Evolutionary conservation across 2,329 filamentous ascomycete species (phyloP).

Genomic region (Ascomycota sp.): DNA sequence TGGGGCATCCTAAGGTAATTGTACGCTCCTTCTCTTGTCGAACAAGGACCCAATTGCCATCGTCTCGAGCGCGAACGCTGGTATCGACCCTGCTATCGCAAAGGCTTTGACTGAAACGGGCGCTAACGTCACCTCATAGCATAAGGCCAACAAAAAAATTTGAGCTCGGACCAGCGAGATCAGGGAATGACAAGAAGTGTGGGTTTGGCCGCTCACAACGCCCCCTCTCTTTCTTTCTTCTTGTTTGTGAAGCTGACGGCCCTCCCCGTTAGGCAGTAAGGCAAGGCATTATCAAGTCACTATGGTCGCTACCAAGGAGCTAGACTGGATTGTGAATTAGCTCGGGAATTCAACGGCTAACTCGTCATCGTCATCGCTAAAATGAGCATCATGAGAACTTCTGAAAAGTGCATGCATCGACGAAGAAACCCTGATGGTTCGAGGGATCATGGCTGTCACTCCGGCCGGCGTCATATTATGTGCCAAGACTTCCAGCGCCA

Average conservation of each 20-base stretch:
- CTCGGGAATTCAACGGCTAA: constrained; percentile 48
- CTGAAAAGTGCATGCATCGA: constrained; percentile 45
- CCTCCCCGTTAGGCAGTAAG: constrained; percentile 3
- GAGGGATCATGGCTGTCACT: constrained; percentile 46
- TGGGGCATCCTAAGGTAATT: constrained; percentile 19
- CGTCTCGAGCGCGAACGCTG: constrained; percentile 41
- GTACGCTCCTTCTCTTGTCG: constrained; percentile 43
- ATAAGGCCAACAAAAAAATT: constrained; percentile 45
- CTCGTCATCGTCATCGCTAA: constrained; percentile 66
- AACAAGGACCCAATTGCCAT: constrained; percentile 48
- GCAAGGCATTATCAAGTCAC: constrained; percentile 31
- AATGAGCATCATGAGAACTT: constrained; percentile 45
- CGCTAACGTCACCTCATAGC: constrained; percentile 51
- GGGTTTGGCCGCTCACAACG: constrained; percentile 8
- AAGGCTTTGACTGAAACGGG: constrained; percentile 45
- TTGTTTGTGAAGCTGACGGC: not conserved
- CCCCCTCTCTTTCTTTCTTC: no score
- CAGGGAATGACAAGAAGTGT: constrained; percentile 44
- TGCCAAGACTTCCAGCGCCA: constrained; percentile 48
- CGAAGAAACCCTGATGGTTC: constrained; percentile 39
- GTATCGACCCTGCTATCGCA: constrained; percentile 44
- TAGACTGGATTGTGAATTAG: constrained; percentile 26
- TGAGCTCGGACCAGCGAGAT: constrained; percentile 38
- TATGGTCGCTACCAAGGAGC: constrained; percentile 28
- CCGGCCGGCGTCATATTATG: constrained; percentile 61